Conservation (phyloP, 441 rosid species). For the Erysimum pusillum region DNA sequence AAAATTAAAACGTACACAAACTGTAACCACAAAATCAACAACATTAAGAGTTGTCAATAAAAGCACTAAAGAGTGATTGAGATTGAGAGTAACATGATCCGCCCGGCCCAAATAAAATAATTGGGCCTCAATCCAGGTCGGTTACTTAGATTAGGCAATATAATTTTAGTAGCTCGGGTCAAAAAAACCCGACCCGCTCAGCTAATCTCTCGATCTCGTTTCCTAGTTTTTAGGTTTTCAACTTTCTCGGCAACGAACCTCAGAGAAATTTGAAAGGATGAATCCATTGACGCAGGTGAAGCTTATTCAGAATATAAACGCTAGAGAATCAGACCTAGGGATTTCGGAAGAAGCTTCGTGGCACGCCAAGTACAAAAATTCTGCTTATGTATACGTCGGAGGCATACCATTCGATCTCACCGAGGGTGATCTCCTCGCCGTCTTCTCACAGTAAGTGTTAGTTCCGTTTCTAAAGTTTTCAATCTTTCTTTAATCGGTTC, state of each 20-base stretch:
- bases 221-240: conserved; percentile 19
- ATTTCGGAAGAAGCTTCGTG: conserved; percentile 90
- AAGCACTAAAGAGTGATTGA: too few relatives aligned
- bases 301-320: conserved; percentile 73
- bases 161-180: conserved; percentile 9
- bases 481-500: neutral
- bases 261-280: conserved; percentile 51
- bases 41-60: too few relatives aligned
- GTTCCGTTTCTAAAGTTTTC: neutral
- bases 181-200: conserved; percentile 26
- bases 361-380: conserved; percentile 92
- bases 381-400: conserved; percentile 83
- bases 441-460: conserved; percentile 77
- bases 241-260: neutral
- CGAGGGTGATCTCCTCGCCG: conserved; percentile 95
- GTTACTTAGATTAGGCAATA: neutral
- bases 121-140: conserved; percentile 16
- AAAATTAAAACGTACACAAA: too few relatives aligned
- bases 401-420: conserved; percentile 92
- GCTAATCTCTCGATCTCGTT: neutral
- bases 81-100: too few relatives aligned
- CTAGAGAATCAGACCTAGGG: conserved; percentile 82
- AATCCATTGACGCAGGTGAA: conserved; percentile 87
- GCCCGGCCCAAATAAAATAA: neutral
- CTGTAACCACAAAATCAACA: too few relatives aligned